These are phyloP conservation scores for Wickerhamomyces rabaulensis DNA, from an alignment of 805 yeast species.

Conservation along the genomic window DNA sequence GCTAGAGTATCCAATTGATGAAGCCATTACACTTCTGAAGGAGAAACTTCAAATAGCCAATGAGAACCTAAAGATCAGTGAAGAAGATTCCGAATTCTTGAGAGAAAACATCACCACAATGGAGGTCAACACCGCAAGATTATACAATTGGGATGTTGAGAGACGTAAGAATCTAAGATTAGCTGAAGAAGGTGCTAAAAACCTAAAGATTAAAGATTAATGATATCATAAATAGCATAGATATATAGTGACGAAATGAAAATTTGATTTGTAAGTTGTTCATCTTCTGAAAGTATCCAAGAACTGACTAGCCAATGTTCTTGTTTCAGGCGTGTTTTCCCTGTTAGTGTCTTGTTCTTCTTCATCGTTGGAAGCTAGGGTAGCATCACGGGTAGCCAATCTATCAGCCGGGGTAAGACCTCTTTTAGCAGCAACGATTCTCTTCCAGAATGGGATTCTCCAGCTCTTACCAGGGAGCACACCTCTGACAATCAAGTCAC, in stretches of 20 bases:
- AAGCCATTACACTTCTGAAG: slow-evolving; percentile 69
- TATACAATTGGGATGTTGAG: slow-evolving; percentile 85
- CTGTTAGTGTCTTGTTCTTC: slow-evolving; percentile 19
- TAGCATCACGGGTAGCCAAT: slow-evolving; percentile 5
- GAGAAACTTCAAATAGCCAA: slow-evolving; percentile 60
- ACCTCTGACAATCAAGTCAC: slow-evolving; percentile 29
- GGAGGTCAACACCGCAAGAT: slow-evolving; percentile 95
- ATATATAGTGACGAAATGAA: not conserved
- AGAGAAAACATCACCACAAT: slow-evolving; percentile 91
- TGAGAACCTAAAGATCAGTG: slow-evolving; percentile 52
- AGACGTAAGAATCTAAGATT: slow-evolving; percentile 49
- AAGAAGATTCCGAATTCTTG: slow-evolving; percentile 79
- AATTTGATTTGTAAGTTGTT: not conserved
- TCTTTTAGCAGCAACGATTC: not conserved
- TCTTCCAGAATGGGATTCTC: slow-evolving; percentile 30
- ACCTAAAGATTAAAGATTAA: slow-evolving; percentile 17
- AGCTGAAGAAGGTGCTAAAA: slow-evolving; percentile 36
- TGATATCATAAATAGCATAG: not conserved
- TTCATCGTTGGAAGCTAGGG: slow-evolving; percentile 1
- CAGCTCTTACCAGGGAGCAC: slow-evolving; percentile 34
- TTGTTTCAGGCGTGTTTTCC: slow-evolving; percentile 22
- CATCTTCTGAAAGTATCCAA: slow-evolving; percentile 40
- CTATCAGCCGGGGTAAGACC: slow-evolving; percentile 3
- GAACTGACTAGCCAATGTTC: slow-evolving; percentile 45
- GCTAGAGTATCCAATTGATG: slow-evolving; percentile 89